Evolutionary conservation across 305 asterid genomes (phyloP).

Genomic region (Vinca major): DNA sequence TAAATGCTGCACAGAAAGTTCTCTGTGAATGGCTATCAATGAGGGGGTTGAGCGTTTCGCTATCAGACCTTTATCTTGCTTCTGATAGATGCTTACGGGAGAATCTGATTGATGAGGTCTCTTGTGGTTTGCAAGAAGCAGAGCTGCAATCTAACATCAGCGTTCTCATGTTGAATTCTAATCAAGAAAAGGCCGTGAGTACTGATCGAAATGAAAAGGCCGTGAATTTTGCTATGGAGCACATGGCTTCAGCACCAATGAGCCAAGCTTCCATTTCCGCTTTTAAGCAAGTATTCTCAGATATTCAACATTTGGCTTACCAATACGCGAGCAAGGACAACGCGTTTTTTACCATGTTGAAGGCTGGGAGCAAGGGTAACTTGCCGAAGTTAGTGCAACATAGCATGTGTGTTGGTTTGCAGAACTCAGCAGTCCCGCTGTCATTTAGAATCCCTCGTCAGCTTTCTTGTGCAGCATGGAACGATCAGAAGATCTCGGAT

Average conservation of each 20-base stretch:
- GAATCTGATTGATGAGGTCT: conserved; percentile 60
- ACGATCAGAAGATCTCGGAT: conserved; percentile 38
- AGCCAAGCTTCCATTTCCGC: conserved; percentile 69
- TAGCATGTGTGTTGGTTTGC: conserved; percentile 86
- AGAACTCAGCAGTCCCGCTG: conserved; percentile 62
- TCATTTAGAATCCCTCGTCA: conserved; percentile 58
- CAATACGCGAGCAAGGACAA: conserved; percentile 44
- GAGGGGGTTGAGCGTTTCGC: conserved; percentile 82
- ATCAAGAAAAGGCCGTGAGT: conserved; percentile 41
- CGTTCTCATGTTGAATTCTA: conserved; percentile 44
- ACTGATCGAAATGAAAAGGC: conserved; percentile 32
- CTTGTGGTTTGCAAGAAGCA: conserved; percentile 69
- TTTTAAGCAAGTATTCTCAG: conserved; percentile 54
- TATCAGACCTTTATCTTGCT: conserved; percentile 70
- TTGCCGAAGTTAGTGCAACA: conserved; percentile 78
- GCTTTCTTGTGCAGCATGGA: conserved; percentile 80
- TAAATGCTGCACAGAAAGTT: conserved; percentile 57
- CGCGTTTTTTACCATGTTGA: conserved; percentile 68
- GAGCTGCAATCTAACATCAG: conserved; percentile 46
- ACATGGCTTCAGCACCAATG: conserved; percentile 41
- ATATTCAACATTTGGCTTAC: conserved; percentile 64
- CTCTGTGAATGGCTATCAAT: conserved; percentile 78
- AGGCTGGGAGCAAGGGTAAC: conserved; percentile 97
- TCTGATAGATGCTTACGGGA: conserved; percentile 42
- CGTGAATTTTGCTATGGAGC: conserved; percentile 29